Evolutionary conservation across 1,284 basidiomycete species (phyloP).

Genomic region (Ceratobasidium sp.): DNA sequence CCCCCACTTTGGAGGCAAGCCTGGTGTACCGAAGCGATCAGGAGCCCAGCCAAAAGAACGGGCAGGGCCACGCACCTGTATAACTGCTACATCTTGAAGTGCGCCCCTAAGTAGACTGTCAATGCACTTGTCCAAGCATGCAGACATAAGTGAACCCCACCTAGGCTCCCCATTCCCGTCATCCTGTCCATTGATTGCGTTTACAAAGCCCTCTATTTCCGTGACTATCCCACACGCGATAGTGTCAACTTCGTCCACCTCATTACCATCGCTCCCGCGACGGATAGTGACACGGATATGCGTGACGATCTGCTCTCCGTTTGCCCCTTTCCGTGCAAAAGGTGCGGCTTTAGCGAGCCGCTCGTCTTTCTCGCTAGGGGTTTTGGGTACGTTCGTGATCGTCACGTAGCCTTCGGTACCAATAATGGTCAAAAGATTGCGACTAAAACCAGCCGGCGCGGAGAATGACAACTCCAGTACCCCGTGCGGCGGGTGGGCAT

Average conservation of each 20-base stretch:
- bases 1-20: constrained; percentile 81
- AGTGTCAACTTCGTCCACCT: constrained; percentile 66
- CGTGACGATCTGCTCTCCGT: background rate
- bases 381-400: constrained; percentile 57
- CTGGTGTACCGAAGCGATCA: constrained; percentile 56
- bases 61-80: constrained; percentile 54
- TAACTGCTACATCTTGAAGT: constrained; percentile 79
- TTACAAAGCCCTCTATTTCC: constrained; percentile 75
- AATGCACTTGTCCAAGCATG: constrained; percentile 52
- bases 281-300: constrained; percentile 50
- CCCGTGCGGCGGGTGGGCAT: constrained; percentile 70
- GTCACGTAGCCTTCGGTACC: constrained; percentile 72
- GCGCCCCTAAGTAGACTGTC: constrained; percentile 58
- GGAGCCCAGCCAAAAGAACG: background rate
- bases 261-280: constrained; percentile 60
- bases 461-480: constrained; percentile 70
- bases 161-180: constrained; percentile 64
- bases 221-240: constrained; percentile 66
- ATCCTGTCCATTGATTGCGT: constrained; percentile 64
- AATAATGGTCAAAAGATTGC: constrained; percentile 65
- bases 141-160: constrained; percentile 1
- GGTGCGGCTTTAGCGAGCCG: constrained; percentile 37
- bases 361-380: constrained; percentile 51
- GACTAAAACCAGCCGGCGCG: constrained; percentile 61
- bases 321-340: constrained; percentile 10